Base-by-base conservation (phyloP, 495 filamentous ascomycete species). In the Annulohypoxylon maeteangense region DNA sequence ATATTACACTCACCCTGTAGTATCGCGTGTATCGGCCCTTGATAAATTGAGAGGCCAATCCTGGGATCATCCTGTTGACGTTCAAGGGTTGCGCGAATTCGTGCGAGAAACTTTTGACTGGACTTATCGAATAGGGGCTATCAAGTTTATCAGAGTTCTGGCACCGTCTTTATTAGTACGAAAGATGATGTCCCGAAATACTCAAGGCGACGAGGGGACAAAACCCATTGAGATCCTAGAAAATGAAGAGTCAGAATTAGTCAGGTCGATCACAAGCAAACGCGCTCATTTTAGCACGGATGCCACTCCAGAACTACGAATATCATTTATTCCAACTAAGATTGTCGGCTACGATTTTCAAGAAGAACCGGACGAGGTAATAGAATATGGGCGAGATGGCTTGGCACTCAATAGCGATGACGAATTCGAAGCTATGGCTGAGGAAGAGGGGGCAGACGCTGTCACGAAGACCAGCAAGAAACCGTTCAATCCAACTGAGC, bases 91-190 rank as follows among this genome's bases (percentile, higher is more conserved):
- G 22, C 83, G 95, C 20, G 80, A 80, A 20, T 97, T 95, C 76
- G 87, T 91, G 8, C 83, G 87, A 0, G 88, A 95, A 50, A 87
- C 90, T 0, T 98, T 99, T 62, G 92, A 95, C 57, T 99, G 95
- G 95, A 87, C 82, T 2, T 90, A 89, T 70, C 85, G 86, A 31
- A 85, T 83, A 42, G 96, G 95, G 0, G 94, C 95, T 3, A 87
- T 90, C 64, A 97, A 97, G 71, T 91, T 96, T 58, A 91, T 97
- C 47, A 86, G 89, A 27, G 90, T 91, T 38, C 79, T 99, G 25
- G 92, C 94, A 0, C 92, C 94, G 16, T 90, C 91, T 32, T 79
- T 97, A 6, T 78, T 98, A 45, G 85, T 90, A 0, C 86, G 89
- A 50, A 85, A 86, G 65, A 82, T 97, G 25, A 83, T 88, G 11